Evolutionary conservation across 768 basidiomycete species (phyloP), one percentile per base, ranked within the genome.

Genomic region (Serendipita sp.): DNA sequence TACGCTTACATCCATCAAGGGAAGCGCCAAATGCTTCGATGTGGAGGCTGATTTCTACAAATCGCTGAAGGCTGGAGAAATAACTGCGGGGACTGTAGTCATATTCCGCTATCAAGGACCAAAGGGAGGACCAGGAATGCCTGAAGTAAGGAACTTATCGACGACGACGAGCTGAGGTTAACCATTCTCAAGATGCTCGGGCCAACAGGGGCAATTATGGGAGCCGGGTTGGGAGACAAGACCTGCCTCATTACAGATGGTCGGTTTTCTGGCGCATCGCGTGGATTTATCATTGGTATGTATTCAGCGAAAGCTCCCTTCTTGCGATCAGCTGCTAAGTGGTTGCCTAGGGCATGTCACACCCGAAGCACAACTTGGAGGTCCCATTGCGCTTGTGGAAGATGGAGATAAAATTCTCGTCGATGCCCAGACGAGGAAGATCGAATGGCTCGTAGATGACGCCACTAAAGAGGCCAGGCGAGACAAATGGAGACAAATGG

Each of bases 111-210:
- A 92, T 73, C 88, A 89, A 75, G 91, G 91, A 11, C 90, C 92
- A 0, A 91, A 88, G 72, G 90, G 91, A 32, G 91, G 83, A n/a
- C 92, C 89, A 32, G 91, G 91, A 28, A 92, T 91, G 89, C 91
- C 91, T 7, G 90, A 93, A 77, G 82, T 82, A 64, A 44, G 71
- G 62, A 15, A 94, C 66, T 10, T 35, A 48, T 60, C 62, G 32
- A 41, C 16, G 91, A 24, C 18, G 32, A 53, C 58, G 18, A 24
- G 51, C 35, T 38, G 45, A 37, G 18, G 93, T 68, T 54, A 63
- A 34, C 45, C 38, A 54, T 34, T 10, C 28, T 65, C 34, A 63
- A 80, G 77, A 81, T 81, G 80, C 51, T 68, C 80, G 88, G 88
- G 18, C 89, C 89, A 1, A 92, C 92, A 7, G 88, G 81, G 37